Base-by-base conservation (phyloP, 306 rosid species). In the Ormosia emarginata region DNA sequence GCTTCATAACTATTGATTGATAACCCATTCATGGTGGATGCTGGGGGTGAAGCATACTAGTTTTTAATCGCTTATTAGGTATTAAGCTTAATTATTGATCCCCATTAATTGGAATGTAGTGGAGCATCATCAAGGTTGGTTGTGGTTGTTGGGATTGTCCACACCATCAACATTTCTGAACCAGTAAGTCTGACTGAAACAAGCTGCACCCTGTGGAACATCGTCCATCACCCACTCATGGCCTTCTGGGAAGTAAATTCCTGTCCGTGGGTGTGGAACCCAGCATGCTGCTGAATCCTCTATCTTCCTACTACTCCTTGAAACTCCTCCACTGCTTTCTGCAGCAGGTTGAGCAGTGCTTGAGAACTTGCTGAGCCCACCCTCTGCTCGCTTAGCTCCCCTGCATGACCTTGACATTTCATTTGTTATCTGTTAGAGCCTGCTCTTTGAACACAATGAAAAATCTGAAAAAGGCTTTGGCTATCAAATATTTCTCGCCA, bases 251-350 rank as follows among this genome's bases (percentile, higher is more conserved):
- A 85, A 83, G 71, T 90, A 94, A 69, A 94, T 89, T 30, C 95
- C 95, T 4, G 95, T 90, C 17, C 87, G 88, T 2, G 89, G 89
- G 82, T 94, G 91, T 0, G 97, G 98, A 10, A 85, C 85, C 98
- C 98, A 92, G 59, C 50, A 68, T 7, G 73, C 33, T 24, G 79
- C 33, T 24, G 79, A 71, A 34, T 66, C 80, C 33, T 74, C 80
- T 24, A 43, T 49, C 63, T n/a, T 57, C 67, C 71, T 79, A 71
- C 72, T 30, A n/a, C 2, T 52, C 15, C 53, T 33, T 41, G 73
- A 49, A 39, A 29, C 66, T 43, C 61, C 59, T 47, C 36, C 57
- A 15, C 34, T 24, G 24, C 74, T 61, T 52, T 71, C 56, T 5
- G 75, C 6, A 15, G 41, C 64, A 73, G 36, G 8, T n/a, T 44